Percentiles rank a stretch among this genome's conserved stretches.
Conservation (phyloP, 768 basidiomycete species). For the Psilocybe tampanensis region DNA sequence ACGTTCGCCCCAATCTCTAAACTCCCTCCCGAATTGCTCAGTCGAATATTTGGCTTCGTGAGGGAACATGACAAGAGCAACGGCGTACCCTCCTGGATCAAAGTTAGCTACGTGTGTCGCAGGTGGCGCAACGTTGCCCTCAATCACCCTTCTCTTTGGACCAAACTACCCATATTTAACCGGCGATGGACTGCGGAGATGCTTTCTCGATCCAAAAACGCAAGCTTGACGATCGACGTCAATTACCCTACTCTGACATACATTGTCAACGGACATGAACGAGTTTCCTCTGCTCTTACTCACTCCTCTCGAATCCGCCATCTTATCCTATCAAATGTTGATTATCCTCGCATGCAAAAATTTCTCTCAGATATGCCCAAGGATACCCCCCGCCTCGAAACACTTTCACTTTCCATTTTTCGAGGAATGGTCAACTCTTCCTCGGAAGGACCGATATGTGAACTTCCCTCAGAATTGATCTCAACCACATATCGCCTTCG, state of each 20-base stretch:
- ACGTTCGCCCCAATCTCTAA: conserved; percentile 8
- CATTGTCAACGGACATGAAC: not conserved
- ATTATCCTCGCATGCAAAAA: not conserved
- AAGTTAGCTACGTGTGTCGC: conserved; percentile 9
- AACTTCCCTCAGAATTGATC: not conserved
- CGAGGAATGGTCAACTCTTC: not conserved
- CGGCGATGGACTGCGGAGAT: conserved; percentile 9
- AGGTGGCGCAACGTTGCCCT: conserved; percentile 7
- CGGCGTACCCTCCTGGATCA: conserved; percentile 1
- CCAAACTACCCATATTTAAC: not conserved
- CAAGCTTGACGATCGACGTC: not conserved
- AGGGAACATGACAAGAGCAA: not conserved
- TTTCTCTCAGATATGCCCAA: conserved; percentile 5
- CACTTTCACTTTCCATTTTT: not conserved
- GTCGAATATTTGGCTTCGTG: conserved; percentile 5
- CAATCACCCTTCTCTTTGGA: conserved; percentile 10
- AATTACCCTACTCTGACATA: not conserved
- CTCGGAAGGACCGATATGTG: not conserved
- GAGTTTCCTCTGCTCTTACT: not conserved
- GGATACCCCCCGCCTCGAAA: not conserved
- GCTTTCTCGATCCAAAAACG: conserved; percentile 9
- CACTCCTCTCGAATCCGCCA: not conserved
- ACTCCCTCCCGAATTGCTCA: conserved; percentile 11
- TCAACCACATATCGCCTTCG: not conserved
- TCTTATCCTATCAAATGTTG: not conserved